A percentile compares a stretch with the other conserved stretches of the same genome.
phyloP scores from a whole-genome alignment of 2,329 filamentous ascomycete genomes.

The Aspergillus texensis region DNA sequence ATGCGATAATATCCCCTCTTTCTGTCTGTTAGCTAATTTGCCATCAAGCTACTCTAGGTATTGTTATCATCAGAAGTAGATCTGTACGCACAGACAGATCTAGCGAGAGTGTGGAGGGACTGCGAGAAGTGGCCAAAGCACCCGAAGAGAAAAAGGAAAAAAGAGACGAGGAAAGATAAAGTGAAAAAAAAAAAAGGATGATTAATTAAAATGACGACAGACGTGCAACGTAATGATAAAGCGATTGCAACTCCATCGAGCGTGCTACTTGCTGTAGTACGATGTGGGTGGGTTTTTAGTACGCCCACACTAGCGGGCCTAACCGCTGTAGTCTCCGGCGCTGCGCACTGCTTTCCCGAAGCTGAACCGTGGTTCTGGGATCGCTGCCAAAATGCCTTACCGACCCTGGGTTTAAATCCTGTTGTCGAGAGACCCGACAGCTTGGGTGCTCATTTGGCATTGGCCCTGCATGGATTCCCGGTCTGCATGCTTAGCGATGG shows the following conservation, averaged over 20 bases:
- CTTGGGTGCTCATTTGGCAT: slow-evolving; percentile 24
- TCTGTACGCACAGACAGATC: not conserved
- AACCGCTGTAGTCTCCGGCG: slow-evolving; percentile 25
- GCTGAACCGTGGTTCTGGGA: slow-evolving; percentile 41
- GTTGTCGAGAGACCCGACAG: slow-evolving; percentile 27
- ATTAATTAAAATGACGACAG: slow-evolving; percentile 1
- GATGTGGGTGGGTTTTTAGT: slow-evolving; percentile 10
- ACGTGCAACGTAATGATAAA: not conserved
- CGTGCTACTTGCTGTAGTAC: not conserved
- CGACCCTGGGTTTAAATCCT: slow-evolving; percentile 9
- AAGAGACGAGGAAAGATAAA: not conserved
- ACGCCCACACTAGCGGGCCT: slow-evolving; percentile 26
- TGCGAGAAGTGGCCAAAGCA: not conserved
- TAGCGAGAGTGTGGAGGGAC: not conserved
- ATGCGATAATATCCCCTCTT: not conserved
- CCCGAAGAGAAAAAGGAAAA: not conserved
- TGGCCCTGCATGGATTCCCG: slow-evolving; percentile 27
- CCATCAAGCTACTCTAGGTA: not conserved
- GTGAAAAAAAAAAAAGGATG: not conserved
- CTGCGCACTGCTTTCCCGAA: slow-evolving; percentile 27
- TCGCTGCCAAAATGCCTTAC: slow-evolving; percentile 23
- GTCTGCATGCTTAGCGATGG: slow-evolving; percentile 16
- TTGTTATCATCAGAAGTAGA: not conserved
- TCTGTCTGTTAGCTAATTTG: not conserved
- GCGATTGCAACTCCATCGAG: not conserved